Evolutionary conservation across 140 eudicot genomes (phyloP), one percentile per base, ranked within the genome.

Genomic region (Oenanthe javanica): DNA sequence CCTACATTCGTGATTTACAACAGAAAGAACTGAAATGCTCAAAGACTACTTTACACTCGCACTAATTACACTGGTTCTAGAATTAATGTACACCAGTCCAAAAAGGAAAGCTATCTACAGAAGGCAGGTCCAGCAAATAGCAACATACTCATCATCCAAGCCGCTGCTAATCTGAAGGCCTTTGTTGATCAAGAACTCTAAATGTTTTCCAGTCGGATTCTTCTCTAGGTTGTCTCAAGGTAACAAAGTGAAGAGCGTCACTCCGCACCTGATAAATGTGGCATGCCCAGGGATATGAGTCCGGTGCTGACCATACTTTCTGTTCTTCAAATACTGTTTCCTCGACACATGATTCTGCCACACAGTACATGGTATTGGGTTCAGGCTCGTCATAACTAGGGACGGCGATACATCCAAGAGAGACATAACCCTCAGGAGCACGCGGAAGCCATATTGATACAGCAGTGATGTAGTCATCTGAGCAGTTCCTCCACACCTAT

Each of bases 401-500:
- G 25, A 91, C 82, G 19, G 87, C 99, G 25, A 93, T 91, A 86
- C 97, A 93, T 48, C 99, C 99, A 3, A 76, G 90, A 47, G 97
- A 84, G 21, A 93, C 90, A 67, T 85, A 95, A 52, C 99, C 99
- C 70, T 91, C 93, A 2, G 99, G 98, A 9, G 99, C 85, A 50
- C 99, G 99, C 9, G 98, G 97, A 69, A 88, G 89, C 99, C 99
- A 95, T 31, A 95, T 95, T 9, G 99, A 90, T 73, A 91, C 89
- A 0, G 93, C 89, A 40, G 81, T 89, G 14, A 74, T 70, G 79
- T 91, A 95, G 82, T 95, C 99, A 49, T 95, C 99, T 9, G 82
- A 63, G 81, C 99, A 95, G 82, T 95, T 95, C 86, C 99, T 95
- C 99, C 99, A 95, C 13, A 95, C 98, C 98, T 94, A 86, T 59